Evolutionary conservation across 768 basidiomycete genomes (phyloP).

Genomic region (Psilocybe cyanescens): DNA sequence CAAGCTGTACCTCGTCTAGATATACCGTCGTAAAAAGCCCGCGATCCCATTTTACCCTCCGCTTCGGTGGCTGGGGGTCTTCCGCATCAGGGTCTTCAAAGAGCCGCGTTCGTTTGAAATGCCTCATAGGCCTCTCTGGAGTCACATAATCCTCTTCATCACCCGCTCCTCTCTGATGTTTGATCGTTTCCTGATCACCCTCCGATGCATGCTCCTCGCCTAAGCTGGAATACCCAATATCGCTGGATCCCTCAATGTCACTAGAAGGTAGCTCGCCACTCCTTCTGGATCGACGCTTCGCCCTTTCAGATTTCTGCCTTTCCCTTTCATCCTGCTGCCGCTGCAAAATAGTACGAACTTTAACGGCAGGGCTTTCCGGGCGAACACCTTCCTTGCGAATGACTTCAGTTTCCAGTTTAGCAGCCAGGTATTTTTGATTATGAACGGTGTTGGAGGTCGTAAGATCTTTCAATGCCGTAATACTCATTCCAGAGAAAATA

Average conservation of each 20-base stretch:
- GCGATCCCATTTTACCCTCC: conserved; percentile 80
- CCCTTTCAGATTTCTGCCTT: conserved; percentile 57
- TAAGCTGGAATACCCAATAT: conserved; percentile 32
- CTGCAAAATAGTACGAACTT: conserved; percentile 69
- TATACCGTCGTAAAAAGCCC: conserved; percentile 65
- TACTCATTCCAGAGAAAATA: conserved; percentile 68
- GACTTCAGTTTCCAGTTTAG: conserved; percentile 69
- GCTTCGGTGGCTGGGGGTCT: conserved; percentile 33
- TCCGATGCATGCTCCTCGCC: conserved; percentile 20
- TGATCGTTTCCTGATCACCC: conserved; percentile 21
- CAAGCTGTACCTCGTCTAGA: conserved; percentile 65
- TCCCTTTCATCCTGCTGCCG: conserved; percentile 67
- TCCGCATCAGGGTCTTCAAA: conserved; percentile 38
- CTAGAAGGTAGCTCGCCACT: conserved; percentile 40
- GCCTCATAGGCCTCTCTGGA: conserved; percentile 49
- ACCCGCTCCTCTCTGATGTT: conserved; percentile 69
- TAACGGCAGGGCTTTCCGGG: conserved; percentile 81
- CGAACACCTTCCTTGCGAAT: conserved; percentile 69
- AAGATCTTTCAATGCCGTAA: conserved; percentile 68
- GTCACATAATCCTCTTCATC: conserved; percentile 84
- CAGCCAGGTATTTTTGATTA: conserved; percentile 70
- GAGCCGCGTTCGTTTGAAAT: conserved; percentile 43
- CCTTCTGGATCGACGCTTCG: conserved; percentile 59
- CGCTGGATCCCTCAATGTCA: conserved; percentile 29
- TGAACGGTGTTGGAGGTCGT: conserved; percentile 72